Evolutionary conservation across 352 stramenopile species (phyloP).

Genomic region (Phytophthora gonapodyides): DNA sequence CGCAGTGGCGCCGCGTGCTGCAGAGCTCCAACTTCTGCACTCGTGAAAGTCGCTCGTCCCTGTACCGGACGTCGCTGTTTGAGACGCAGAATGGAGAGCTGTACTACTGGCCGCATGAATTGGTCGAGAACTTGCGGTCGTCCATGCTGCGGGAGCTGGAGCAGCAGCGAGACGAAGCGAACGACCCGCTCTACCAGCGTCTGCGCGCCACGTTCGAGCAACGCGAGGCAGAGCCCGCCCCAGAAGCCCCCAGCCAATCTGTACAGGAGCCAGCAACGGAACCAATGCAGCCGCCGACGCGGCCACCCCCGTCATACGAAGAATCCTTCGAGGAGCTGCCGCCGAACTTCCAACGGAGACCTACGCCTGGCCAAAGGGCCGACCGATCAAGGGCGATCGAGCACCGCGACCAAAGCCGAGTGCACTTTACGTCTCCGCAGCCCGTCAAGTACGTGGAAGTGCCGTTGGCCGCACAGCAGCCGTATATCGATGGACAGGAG

Average conservation of each 20-base stretch:
- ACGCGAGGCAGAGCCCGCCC: background rate
- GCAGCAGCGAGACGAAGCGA: slow-evolving; percentile 26
- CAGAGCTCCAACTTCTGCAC: slow-evolving; percentile 33
- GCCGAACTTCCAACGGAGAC: slow-evolving; percentile 22
- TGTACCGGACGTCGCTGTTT: slow-evolving; percentile 25
- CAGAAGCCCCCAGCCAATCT: background rate
- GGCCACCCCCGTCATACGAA: slow-evolving; percentile 3
- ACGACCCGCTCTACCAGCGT: slow-evolving; percentile 32
- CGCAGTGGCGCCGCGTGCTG: slow-evolving; percentile 44
- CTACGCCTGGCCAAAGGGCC: slow-evolving; percentile 1
- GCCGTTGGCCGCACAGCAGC: slow-evolving; percentile 21
- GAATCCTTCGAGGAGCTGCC: slow-evolving; percentile 11
- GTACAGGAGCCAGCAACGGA: slow-evolving; percentile 5
- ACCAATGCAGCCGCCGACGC: slow-evolving; percentile 6
- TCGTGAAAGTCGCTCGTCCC: slow-evolving; percentile 15
- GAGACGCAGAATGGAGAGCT: slow-evolving; percentile 38
- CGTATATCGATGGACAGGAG: slow-evolving; percentile 14
- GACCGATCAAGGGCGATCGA: slow-evolving; percentile 8
- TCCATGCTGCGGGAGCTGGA: slow-evolving; percentile 37
- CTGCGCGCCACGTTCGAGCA: slow-evolving; percentile 30
- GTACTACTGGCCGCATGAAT: slow-evolving; percentile 51
- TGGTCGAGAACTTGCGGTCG: slow-evolving; percentile 39
- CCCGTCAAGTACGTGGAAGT: slow-evolving; percentile 26
- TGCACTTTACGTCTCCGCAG: slow-evolving; percentile 22
- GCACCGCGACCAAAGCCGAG: slow-evolving; percentile 19